Base-by-base conservation (phyloP, 2,329 filamentous ascomycete species). In the Fusarium virguliforme region DNA sequence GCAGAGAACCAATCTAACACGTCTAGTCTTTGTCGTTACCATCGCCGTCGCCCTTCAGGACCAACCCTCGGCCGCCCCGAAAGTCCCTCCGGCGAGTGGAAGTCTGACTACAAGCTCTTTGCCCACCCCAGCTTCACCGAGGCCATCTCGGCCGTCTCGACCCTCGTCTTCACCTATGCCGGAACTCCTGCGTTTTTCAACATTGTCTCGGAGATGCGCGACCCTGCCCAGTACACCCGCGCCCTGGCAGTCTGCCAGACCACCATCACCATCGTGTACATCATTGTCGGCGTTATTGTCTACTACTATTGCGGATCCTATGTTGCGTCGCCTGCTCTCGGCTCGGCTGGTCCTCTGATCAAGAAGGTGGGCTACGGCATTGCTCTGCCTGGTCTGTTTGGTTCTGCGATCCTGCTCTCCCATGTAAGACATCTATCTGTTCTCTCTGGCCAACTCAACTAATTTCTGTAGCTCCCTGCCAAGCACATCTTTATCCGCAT, bases 241-340 rank as follows among this genome's bases (percentile, higher is more conserved):
- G 1, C 68, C 0, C 57, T 78, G 10, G 12, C 76, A 8, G 32
- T 75, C 10, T 75, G 70, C 62, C 74, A 63, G 67, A 68, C n/a
- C 68, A 74, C 59, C 0, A 68, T 81, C 1, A 71, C 78, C 9
- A 50, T 78, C 6, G 78, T 76, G 7, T 81, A 80, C 35, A 56
- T 76, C 24, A 59, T 74, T 4, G 76, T 82, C 5, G 74, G 74
- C 10, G 67, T 77, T 4, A 80, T 84, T 0, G 79, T 85, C 7
- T 85, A 85, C 74, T 81, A 81, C 61, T 85, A 76, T 66, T 84
- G 81, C 64, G 83, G 84, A 0, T 82, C 80, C 0, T 84, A 80
- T 64, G 82, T 85, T 2, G 80, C 83, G 0, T 84, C 82, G 0
- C 84, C 83, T 0, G 82, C 83, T 7, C 79, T 85, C 4, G 84